phyloP scores from a whole-genome alignment of 768 basidiomycete genomes.

The Lactifluus piperatus region DNA sequence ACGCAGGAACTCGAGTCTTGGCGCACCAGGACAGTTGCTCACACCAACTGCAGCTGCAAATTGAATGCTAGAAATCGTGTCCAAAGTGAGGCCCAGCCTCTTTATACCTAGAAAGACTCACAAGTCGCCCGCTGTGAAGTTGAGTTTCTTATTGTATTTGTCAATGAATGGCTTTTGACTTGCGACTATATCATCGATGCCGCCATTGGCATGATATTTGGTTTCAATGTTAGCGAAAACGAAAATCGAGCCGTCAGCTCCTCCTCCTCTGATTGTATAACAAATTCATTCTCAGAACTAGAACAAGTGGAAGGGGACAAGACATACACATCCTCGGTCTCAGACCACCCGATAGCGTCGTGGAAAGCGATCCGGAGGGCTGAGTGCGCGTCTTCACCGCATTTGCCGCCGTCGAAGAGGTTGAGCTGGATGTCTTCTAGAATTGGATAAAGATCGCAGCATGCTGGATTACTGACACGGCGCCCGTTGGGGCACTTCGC shows the following conservation, averaged over 20 bases:
- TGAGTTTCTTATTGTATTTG: slow-evolving; percentile 30
- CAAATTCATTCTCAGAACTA: background rate
- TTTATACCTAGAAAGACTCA: slow-evolving; percentile 22
- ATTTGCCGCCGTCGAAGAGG: slow-evolving; percentile 25
- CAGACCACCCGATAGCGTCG: slow-evolving; percentile 21
- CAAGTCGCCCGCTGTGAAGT: slow-evolving; percentile 41
- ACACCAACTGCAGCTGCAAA: slow-evolving; percentile 29
- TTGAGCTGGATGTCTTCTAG: slow-evolving; percentile 27
- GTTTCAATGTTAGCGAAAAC: slow-evolving; percentile 14
- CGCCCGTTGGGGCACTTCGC: slow-evolving; percentile 26
- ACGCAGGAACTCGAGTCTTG: slow-evolving; percentile 27
- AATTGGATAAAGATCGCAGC: slow-evolving; percentile 27
- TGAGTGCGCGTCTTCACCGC: slow-evolving; percentile 27
- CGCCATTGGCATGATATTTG: slow-evolving; percentile 20
- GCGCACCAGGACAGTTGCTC: slow-evolving; percentile 30
- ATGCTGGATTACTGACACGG: slow-evolving; percentile 24
- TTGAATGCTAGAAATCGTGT: slow-evolving; percentile 24
- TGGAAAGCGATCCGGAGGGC: slow-evolving; percentile 26
- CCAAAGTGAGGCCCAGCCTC: background rate
- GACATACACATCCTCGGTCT: background rate
- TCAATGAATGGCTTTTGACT: slow-evolving; percentile 29
- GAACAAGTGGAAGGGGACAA: background rate
- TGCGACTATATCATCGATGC: slow-evolving; percentile 18
- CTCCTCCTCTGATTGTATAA: slow-evolving; percentile 18
- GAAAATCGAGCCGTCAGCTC: slow-evolving; percentile 24